phyloP scores from a whole-genome alignment of 805 yeast species.

The Suhomyces sp. region DNA sequence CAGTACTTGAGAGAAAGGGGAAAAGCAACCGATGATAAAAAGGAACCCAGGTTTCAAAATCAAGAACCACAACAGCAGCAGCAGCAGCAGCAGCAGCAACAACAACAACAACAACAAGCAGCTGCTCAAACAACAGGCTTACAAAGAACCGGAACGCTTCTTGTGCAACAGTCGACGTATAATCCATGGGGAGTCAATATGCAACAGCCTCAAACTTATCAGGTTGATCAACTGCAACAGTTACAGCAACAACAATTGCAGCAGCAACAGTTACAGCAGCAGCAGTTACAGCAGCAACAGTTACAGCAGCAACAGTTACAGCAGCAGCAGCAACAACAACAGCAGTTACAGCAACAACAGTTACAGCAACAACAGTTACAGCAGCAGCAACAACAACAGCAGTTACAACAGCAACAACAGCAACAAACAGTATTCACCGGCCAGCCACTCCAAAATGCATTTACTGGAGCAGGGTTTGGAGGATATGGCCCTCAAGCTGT shows the following conservation, averaged over 20 bases:
- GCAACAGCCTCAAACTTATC: slow-evolving; percentile 10
- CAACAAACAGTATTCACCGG: not conserved
- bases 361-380: too few species aligned
- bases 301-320: not conserved
- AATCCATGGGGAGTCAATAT: slow-evolving; percentile 39
- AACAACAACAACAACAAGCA: not conserved
- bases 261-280: slow-evolving; percentile 17
- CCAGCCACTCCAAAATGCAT: slow-evolving; percentile 16
- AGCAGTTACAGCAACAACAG: slow-evolving; percentile 12
- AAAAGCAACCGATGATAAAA: slow-evolving; percentile 29
- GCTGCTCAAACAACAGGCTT: slow-evolving; percentile 3
- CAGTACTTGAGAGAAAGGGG: slow-evolving; percentile 72
- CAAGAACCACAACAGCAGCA: slow-evolving; percentile 3
- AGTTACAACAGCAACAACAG: slow-evolving; percentile 11
- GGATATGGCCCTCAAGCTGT: slow-evolving; percentile 37
- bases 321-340: slow-evolving; percentile 14
- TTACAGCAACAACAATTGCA: slow-evolving; percentile 23
- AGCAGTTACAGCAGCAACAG: slow-evolving; percentile 14
- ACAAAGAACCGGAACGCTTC: slow-evolving; percentile 23
- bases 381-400: slow-evolving; percentile 16
- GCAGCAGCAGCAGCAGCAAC: slow-evolving; percentile 3
- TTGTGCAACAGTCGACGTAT: slow-evolving; percentile 37
- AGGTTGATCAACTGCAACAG: slow-evolving; percentile 11
- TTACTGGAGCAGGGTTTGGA: slow-evolving; percentile 62
- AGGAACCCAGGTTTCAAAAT: not conserved